These are phyloP conservation scores for Neoboletus magnificus DNA, from an alignment of 768 basidiomycete genomes.

Conservation along the genomic window DNA sequence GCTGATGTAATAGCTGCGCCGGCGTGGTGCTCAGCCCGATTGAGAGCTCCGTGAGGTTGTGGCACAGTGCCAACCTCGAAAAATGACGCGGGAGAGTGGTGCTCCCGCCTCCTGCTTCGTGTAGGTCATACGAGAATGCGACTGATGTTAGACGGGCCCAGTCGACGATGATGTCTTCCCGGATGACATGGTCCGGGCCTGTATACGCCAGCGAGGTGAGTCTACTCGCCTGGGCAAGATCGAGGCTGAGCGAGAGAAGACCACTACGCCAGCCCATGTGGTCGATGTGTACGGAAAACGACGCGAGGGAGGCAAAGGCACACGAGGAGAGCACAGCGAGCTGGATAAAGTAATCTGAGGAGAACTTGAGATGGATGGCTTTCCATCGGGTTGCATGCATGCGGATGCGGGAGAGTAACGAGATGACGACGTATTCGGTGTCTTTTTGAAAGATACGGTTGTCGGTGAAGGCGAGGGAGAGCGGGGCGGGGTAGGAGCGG, in stretches of 20 bases:
- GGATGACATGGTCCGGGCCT: conserved; percentile 20
- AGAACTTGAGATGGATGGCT: conserved; percentile 25
- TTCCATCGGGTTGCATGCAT: conserved; percentile 23
- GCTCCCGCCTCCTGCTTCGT: conserved; percentile 26
- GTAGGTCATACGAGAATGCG: conserved; percentile 22
- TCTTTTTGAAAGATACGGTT: conserved; percentile 26
- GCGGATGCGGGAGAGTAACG: conserved; percentile 19
- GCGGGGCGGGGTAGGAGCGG: conserved; percentile 18
- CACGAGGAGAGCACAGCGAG: conserved; percentile 19
- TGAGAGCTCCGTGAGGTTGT: conserved; percentile 22
- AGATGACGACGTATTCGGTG: conserved; percentile 17
- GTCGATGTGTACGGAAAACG: conserved; percentile 24
- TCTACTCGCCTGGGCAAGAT: conserved; percentile 14
- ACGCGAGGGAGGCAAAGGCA: conserved; percentile 18
- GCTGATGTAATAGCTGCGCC: conserved; percentile 14
- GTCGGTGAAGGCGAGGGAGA: conserved; percentile 27
- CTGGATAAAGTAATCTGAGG: conserved; percentile 25
- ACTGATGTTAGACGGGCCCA: conserved; percentile 26
- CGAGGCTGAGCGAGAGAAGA: conserved; percentile 17
- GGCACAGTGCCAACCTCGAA: conserved; percentile 10
- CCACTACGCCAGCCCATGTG: conserved; percentile 29
- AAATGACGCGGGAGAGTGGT: conserved; percentile 22
- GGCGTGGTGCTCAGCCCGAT: conserved; percentile 17
- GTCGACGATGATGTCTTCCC: conserved; percentile 22
- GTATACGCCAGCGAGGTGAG: conserved; percentile 25